These are phyloP conservation scores for Phytopythium aichiense DNA, from an alignment of 352 stramenopile species.

Conservation along the genomic window DNA sequence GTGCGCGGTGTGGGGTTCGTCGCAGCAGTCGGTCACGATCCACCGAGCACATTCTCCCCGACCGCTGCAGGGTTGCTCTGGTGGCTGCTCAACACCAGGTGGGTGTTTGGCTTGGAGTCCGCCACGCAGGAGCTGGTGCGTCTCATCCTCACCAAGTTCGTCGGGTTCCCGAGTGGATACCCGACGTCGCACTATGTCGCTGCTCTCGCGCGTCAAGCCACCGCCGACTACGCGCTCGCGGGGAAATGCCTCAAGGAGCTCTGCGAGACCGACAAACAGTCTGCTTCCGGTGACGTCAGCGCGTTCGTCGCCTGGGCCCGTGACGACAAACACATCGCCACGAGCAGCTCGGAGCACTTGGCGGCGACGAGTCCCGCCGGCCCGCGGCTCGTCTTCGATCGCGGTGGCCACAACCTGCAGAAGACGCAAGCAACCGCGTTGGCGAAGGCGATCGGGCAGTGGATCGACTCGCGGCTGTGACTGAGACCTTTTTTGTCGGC, in stretches of 20 bases:
- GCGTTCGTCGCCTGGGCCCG: constrained; percentile 44
- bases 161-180: neutral
- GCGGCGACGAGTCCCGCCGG: constrained; percentile 26
- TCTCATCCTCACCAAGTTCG: neutral
- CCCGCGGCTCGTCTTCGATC: constrained; percentile 37
- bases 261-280: neutral
- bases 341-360: constrained; percentile 38
- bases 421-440: constrained; percentile 52
- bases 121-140: neutral
- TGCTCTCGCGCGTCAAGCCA: neutral
- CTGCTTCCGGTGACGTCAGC: neutral
- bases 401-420: constrained; percentile 70
- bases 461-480: constrained; percentile 21
- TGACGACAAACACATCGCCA: constrained; percentile 57
- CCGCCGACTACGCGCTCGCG: constrained; percentile 2
- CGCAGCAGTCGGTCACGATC: neutral
- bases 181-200: constrained; percentile 2
- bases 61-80: neutral
- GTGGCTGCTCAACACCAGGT: neutral
- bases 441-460: constrained; percentile 29
- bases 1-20: constrained; percentile 1
- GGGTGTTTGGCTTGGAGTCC: neutral
- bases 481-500: no score
- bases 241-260: neutral
- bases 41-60: neutral